Conservation (phyloP, 805 yeast species). For the Brettanomyces bruxellensis region DNA sequence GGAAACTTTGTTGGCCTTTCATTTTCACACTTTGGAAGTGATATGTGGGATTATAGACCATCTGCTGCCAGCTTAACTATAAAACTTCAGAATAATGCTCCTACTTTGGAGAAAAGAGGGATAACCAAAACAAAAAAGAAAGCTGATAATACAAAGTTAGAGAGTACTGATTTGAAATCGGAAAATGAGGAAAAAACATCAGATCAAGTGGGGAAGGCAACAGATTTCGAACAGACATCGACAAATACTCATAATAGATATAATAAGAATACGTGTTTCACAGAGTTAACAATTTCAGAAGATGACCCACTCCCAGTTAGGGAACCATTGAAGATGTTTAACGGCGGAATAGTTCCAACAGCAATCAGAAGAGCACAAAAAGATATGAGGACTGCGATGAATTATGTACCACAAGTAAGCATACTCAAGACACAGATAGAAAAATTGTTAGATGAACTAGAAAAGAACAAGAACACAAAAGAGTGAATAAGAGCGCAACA, state of each 20-base stretch:
- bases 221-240: not conserved
- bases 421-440: conserved; percentile 5
- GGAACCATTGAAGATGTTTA: conserved; percentile 17
- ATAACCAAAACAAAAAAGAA: too few relatives aligned
- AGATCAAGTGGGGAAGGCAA: not conserved
- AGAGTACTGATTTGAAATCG: too few relatives aligned
- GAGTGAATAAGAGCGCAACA: not conserved
- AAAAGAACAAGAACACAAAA: not conserved
- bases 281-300: not conserved
- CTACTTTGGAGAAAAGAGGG: too few relatives aligned
- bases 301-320: not conserved
- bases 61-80: conserved; percentile 4
- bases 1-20: not conserved
- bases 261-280: not conserved
- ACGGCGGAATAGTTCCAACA: conserved; percentile 20
- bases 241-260: conserved; percentile 1
- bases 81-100: not conserved
- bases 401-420: conserved; percentile 8
- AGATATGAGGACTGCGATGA: conserved; percentile 5
- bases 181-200: not conserved
- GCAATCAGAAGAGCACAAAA: conserved; percentile 13
- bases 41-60: conserved; percentile 4
- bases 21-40: not conserved
- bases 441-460: conserved; percentile 2
- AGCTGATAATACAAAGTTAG: too few relatives aligned